Evolutionary conservation across 148 eudicot genomes (phyloP), one percentile per base, ranked within the genome.

Genomic region (Amaranthus hypochondriacus): DNA sequence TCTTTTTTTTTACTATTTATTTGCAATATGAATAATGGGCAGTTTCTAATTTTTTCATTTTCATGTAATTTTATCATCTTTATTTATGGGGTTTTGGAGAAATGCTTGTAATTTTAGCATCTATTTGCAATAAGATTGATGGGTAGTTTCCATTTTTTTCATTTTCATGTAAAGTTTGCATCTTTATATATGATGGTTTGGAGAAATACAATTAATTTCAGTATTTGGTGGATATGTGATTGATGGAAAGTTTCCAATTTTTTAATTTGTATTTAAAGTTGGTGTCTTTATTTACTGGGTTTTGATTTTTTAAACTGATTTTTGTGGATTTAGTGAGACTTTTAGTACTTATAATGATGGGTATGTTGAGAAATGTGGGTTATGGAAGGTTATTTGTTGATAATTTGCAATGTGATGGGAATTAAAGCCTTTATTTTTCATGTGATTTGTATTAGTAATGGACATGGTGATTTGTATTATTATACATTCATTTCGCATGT

Each of bases 401-500:
- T 14, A 64, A 46, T 55, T 11, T 77, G 66, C 51, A 65, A 55
- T 57, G 60, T 18, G 53, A 72, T 43, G 50, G 15, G 28, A 62
- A 11, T 9, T 5, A 54, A 64, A 18, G 7, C 10, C 7, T 55
- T 42, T 14, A 53, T 70, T 51, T 76, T 76, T 70, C 55, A 28
- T 64, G 66, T 72, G 59, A 71, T 65, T 74, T 66, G 66, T 48
- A 13, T 66, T 10, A 13, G 42, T 74, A 43, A 3, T 73, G 44
- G 64, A 50, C 69, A 55, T 5, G 44, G 55, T 64, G 54, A 62
- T 0, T 52, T 64, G 14, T 64, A 39, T 7, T 13, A 46, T 70
- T 66, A 53, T 62, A n/a, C 13, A 3, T 73, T 61, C 55, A 3
- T 48, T 65, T 65, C 65, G 28, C n/a, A 53, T 65, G 70, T 21